Base-by-base conservation (phyloP, 2,329 filamentous ascomycete species). In the Phialophora verrucosa region DNA sequence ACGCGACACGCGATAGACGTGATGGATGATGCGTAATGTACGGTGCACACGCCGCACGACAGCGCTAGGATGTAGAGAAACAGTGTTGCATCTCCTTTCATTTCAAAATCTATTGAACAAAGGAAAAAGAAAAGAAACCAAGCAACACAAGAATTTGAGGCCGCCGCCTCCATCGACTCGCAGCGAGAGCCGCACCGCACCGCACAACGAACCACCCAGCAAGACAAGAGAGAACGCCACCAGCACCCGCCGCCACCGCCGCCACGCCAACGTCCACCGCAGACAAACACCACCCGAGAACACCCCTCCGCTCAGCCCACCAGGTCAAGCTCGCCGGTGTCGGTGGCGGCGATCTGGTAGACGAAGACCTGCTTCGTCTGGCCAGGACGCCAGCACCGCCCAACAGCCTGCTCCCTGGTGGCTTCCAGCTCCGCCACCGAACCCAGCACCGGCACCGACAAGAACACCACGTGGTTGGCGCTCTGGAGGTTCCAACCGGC, bases 381-480 rank as follows among this genome's bases (percentile, higher is more conserved):
- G 0, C 86, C 85, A 63, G 84, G 87, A 1, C 88, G 81, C 5
- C 83, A 80, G 8, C 83, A 81, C 44, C 88, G 83, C 1, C 88
- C 88, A 23, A 90, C 85, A 0, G 87, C 87, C 68, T 91, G 88
- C 0, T 80, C 83, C 83, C 89, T 89, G 0, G 82, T 80, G 0
- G 84, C 80, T 0, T 85, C 80, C 72, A 88, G 90, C 4, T 82
- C 78, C 53, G 85, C 81, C 55, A 85, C 81, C 0, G 79, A 82
- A 42, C 78, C 73, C 0, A 81, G 77, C 0, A 86, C 76, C 8
- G 88, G 75, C 0, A 88, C 87, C 0, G 83, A 81, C 2, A 89
- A 74, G 74, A 91, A 90, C 35, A 91, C 82, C 42, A 90, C 78
- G 64, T 90, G 87, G 67, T 89, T 90, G 0, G 87, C 87, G 47